Evolutionary conservation across 176 grass and related monocot species (phyloP).

Genomic region (Alloteropsis semialata): DNA sequence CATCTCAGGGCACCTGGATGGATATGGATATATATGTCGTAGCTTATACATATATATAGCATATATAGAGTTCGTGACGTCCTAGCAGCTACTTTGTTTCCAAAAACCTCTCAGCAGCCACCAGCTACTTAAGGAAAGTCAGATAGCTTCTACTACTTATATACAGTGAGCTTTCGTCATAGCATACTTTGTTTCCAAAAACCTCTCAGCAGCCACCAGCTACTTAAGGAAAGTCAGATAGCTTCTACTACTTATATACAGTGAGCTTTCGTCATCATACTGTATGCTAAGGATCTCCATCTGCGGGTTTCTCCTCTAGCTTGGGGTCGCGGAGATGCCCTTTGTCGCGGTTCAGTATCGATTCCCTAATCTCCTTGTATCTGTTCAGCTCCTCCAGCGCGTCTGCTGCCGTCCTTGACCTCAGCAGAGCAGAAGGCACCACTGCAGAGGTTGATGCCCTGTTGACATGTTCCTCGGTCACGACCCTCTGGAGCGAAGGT

Average conservation of each 20-base stretch:
- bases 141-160: slow-evolving; percentile 51
- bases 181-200: slow-evolving; percentile 30
- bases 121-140: slow-evolving; percentile 22
- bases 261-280: slow-evolving; percentile 28
- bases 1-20: slow-evolving; percentile 50
- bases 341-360: slow-evolving; percentile 36
- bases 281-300: slow-evolving; percentile 40
- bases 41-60: slow-evolving; percentile 17
- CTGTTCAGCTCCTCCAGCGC: slow-evolving; percentile 69
- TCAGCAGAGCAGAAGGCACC: background rate
- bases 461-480: slow-evolving; percentile 39
- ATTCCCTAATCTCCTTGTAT: slow-evolving; percentile 55
- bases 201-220: slow-evolving; percentile 25
- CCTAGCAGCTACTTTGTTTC: slow-evolving; percentile 20
- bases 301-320: slow-evolving; percentile 12
- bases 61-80: slow-evolving; percentile 14
- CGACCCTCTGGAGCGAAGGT: slow-evolving; percentile 44
- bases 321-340: background rate
- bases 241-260: slow-evolving; percentile 55
- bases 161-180: slow-evolving; percentile 36
- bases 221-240: slow-evolving; percentile 24
- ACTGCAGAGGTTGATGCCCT: slow-evolving; percentile 25
- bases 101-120: slow-evolving; percentile 26
- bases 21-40: slow-evolving; percentile 13
- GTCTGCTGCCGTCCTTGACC: slow-evolving; percentile 48